Evolutionary conservation across 23 red algal species (phyloP), one percentile per base, ranked within the genome.

Genomic region (Gracilaria vermiculophylla): DNA sequence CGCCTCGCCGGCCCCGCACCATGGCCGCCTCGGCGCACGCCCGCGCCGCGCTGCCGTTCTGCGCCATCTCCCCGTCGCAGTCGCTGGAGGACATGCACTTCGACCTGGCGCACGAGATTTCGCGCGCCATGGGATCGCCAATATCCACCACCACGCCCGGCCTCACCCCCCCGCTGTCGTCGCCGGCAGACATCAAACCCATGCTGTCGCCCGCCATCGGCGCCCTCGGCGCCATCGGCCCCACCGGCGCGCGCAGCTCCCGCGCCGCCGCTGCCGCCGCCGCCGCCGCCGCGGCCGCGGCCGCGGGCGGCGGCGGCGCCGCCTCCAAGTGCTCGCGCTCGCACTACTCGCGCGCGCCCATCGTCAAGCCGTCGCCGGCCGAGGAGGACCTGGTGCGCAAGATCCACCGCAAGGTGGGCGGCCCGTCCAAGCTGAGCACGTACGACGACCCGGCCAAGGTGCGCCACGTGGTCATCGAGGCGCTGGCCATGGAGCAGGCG

Each of bases 391-490:
- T 87, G 11, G 83, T 87, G 21, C 66, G 67, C 34, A 62, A 66
- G 31, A 87, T 87, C 32, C 83, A 87, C 52, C 66, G 83, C 16
- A 87, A 87, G 19, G 83, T 87, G 34, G 83, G 83, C 15, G 83
- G 83, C 64, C 83, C 83, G 32, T 75, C 83, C 29, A 87, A 87
- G 39, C 70, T 87, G 0, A 87, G 83, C 70, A 87, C 83, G 6
- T 87, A 87, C 40, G 83, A 87, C 70, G 83, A 87, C 39, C 83
- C 83, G 27, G 83, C 83, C 25, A 87, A 87, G 56, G 83, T 87
- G 43, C 83, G 83, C 41, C 83, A 87, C 64, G 83, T 87, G 15
- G 83, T 87, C 50, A 87, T 87, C 53, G 83, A 87, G 33, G 83
- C 83, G 27, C 70, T 87, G n/a, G 83, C 83, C 11, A 25, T 20